Conservation (phyloP, 768 basidiomycete genomes). For the Pleurotus djamor region DNA sequence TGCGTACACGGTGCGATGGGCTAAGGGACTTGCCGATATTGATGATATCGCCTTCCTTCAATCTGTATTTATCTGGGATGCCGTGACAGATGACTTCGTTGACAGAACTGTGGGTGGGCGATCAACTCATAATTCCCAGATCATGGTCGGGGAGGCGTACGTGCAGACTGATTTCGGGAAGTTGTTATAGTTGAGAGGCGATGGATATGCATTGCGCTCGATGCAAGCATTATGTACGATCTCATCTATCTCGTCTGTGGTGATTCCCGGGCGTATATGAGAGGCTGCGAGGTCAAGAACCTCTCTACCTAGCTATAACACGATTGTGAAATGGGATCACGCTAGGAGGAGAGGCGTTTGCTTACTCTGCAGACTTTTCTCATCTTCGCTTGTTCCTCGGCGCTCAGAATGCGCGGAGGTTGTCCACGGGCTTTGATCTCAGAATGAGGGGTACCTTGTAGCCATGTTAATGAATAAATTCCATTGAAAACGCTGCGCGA, state of each 20-base stretch:
- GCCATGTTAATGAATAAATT: background rate
- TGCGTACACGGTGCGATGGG: background rate
- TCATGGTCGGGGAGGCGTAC: conserved; percentile 40
- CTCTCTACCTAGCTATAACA: conserved; percentile 74
- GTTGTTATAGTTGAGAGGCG: conserved; percentile 85
- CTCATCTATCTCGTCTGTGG: conserved; percentile 93
- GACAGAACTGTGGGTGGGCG: conserved; percentile 53
- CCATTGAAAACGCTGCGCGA: background rate
- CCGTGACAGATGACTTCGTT: conserved; percentile 99
- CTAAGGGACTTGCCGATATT: conserved; percentile 66
- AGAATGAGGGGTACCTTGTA: conserved; percentile 53
- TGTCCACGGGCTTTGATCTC: conserved; percentile 59
- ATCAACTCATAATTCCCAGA: background rate
- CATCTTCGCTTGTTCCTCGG: conserved; percentile 89
- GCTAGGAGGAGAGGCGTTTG: too few species aligned
- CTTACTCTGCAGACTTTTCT: conserved; percentile 47
- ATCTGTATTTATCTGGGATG: conserved; percentile 82
- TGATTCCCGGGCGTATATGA: conserved; percentile 82
- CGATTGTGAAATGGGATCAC: too few species aligned
- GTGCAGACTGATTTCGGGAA: conserved; percentile 98
- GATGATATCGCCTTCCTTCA: conserved; percentile 92
- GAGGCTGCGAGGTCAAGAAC: conserved; percentile 93
- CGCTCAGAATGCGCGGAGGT: conserved; percentile 61
- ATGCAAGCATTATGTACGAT: conserved; percentile 92
- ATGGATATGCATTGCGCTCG: conserved; percentile 91